phyloP scores from a whole-genome alignment of 1,139 yeast species.

The Pichiaceae sp. region DNA sequence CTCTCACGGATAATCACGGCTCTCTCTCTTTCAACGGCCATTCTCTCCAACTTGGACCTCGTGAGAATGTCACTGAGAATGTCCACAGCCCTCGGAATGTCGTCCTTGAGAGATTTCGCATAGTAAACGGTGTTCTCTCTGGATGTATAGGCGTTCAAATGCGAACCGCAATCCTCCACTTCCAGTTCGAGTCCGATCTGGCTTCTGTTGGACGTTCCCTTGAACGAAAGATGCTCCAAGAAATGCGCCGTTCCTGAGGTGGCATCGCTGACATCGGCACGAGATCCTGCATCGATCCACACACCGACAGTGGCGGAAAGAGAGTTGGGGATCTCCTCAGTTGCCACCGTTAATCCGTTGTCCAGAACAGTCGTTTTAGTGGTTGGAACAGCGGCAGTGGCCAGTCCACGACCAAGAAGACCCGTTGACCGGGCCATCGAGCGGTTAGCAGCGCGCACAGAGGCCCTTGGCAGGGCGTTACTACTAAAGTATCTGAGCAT shows the following conservation, averaged over 20 bases:
- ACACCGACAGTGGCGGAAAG: constrained; percentile 96
- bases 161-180: constrained; percentile 94
- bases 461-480: too few species aligned
- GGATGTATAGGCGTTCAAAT: constrained; percentile 93
- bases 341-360: constrained; percentile 91
- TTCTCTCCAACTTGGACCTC: constrained; percentile 68
- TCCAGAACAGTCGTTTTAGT: constrained; percentile 57
- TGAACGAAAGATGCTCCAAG: constrained; percentile 90
- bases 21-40: constrained; percentile 90
- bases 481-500: background rate
- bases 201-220: constrained; percentile 80
- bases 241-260: constrained; percentile 96
- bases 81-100: constrained; percentile 80
- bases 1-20: constrained; percentile 94
- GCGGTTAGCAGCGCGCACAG: background rate
- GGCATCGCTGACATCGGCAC: constrained; percentile 78
- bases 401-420: constrained; percentile 1
- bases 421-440: background rate
- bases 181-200: constrained; percentile 84
- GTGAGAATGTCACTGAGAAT: constrained; percentile 86
- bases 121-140: constrained; percentile 96
- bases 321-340: constrained; percentile 81
- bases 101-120: constrained; percentile 76
- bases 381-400: constrained; percentile 25
- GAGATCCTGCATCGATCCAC: constrained; percentile 95